Evolutionary conservation across 2,329 filamentous ascomycete genomes (phyloP).

Genomic region (Pyrenochaeta sp.): DNA sequence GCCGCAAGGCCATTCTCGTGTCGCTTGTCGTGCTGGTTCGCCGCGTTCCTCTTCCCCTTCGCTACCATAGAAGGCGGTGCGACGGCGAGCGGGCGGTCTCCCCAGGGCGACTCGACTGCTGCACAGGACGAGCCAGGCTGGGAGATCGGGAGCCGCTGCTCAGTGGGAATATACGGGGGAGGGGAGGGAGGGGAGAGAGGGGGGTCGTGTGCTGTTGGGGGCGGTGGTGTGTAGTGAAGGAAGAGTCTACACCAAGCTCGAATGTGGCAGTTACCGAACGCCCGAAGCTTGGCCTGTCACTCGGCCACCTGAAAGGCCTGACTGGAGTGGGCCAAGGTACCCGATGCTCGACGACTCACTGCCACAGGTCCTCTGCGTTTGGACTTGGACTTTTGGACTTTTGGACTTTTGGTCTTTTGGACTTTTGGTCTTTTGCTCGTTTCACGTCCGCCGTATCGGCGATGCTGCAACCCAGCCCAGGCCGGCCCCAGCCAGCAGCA

Average conservation of each 20-base stretch:
- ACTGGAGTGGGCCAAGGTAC: not conserved
- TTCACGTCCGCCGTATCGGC: too few relatives aligned
- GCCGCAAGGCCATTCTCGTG: conserved; percentile 90
- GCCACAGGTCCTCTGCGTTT: too few relatives aligned
- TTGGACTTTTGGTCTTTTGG: too few relatives aligned
- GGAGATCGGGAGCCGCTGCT: conserved; percentile 48
- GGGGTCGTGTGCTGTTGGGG: conserved; percentile 27
- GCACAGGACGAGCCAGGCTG: conserved; percentile 57
- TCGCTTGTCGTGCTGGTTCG: conserved; percentile 61
- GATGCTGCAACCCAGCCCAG: too few relatives aligned
- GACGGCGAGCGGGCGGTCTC: conserved; percentile 43
- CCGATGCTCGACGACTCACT: too few relatives aligned
- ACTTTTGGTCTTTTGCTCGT: too few relatives aligned
- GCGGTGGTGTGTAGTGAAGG: conserved; percentile 20
- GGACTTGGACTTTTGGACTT: too few relatives aligned
- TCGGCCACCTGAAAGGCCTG: not conserved
- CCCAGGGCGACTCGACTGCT: conserved; percentile 53
- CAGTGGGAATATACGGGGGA: conserved; percentile 21
- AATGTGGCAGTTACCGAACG: not conserved
- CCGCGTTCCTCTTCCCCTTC: conserved; percentile 55
- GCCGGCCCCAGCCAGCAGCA: too few relatives aligned
- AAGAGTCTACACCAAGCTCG: conserved; percentile 12
- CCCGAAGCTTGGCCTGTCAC: conserved; percentile 4
- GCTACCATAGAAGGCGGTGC: conserved; percentile 57
- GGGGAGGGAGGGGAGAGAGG: too few relatives aligned